phyloP scores from a whole-genome alignment of 2,329 filamentous ascomycete species.

The Cladosporium sp. region DNA sequence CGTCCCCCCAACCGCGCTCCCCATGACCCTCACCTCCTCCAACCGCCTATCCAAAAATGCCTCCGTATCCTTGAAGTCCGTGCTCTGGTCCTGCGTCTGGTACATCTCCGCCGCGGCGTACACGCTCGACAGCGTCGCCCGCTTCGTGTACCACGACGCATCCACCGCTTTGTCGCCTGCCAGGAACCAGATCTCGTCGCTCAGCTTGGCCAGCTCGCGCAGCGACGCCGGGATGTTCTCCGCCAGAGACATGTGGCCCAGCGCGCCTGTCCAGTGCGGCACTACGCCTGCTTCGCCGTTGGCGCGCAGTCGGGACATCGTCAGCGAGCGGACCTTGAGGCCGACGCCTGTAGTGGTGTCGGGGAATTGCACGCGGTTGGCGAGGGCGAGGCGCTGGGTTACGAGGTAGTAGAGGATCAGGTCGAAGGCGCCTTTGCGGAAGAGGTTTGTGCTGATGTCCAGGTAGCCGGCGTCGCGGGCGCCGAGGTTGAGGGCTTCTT shows the following conservation, averaged over 20 bases:
- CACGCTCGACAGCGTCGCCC: conserved; percentile 56
- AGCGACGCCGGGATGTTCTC: conserved; percentile 69
- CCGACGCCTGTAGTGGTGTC: conserved; percentile 43
- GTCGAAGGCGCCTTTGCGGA: conserved; percentile 73
- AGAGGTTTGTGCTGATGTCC: conserved; percentile 75
- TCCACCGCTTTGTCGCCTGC: conserved; percentile 78
- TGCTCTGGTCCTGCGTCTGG: conserved; percentile 82
- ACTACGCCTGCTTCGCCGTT: conserved; percentile 61
- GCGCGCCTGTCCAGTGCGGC: conserved; percentile 79
- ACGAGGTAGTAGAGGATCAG: conserved; percentile 74
- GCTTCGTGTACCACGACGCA: conserved; percentile 77
- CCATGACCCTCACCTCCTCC: conserved; percentile 59
- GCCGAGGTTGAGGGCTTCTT: conserved; percentile 64
- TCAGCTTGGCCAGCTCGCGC: conserved; percentile 69
- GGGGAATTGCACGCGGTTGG: conserved; percentile 41
- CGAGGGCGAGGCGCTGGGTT: conserved; percentile 56
- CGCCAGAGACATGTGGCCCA: conserved; percentile 84
- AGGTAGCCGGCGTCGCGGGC: conserved; percentile 80
- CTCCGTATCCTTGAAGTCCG: conserved; percentile 68
- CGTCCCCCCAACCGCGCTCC: conserved; percentile 56
- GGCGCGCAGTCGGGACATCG: conserved; percentile 69
- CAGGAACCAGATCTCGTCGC: conserved; percentile 90
- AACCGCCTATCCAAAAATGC: conserved; percentile 72
- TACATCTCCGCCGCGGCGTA: conserved; percentile 75
- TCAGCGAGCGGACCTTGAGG: conserved; percentile 61